These are phyloP conservation scores for Neurospora cerealis DNA, from an alignment of 495 filamentous ascomycete genomes.

Conservation along the genomic window DNA sequence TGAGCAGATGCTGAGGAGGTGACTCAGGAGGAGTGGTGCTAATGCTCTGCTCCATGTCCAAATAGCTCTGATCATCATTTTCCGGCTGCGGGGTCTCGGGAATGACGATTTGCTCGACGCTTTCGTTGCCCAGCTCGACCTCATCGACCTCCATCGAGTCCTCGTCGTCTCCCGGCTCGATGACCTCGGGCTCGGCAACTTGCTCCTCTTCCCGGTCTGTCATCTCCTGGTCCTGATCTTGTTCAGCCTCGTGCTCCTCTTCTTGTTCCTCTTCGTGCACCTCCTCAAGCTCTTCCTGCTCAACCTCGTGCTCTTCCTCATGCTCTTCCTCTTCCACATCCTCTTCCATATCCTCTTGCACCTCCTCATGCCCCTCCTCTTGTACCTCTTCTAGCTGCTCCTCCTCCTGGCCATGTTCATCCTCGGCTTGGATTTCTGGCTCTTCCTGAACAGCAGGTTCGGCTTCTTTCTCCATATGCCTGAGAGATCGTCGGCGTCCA, in stretches of 20 bases:
- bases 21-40: neutral
- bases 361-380: neutral
- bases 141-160: conserved; percentile 8
- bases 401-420: neutral
- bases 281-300: neutral
- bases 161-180: neutral
- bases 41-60: neutral
- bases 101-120: neutral
- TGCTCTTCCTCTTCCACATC: neutral
- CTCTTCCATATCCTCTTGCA: neutral
- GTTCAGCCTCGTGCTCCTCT: neutral
- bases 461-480: neutral
- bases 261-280: neutral
- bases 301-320: neutral
- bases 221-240: neutral
- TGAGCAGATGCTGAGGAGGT: neutral
- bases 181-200: neutral
- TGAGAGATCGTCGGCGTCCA: neutral
- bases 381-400: neutral
- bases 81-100: neutral
- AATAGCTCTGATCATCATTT: neutral
- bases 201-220: neutral
- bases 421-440: neutral
- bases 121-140: conserved; percentile 11
- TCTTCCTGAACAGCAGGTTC: neutral